These are phyloP conservation scores for Colletotrichum brevisporum DNA, from an alignment of 2,329 filamentous ascomycete genomes.

Conservation along the genomic window DNA sequence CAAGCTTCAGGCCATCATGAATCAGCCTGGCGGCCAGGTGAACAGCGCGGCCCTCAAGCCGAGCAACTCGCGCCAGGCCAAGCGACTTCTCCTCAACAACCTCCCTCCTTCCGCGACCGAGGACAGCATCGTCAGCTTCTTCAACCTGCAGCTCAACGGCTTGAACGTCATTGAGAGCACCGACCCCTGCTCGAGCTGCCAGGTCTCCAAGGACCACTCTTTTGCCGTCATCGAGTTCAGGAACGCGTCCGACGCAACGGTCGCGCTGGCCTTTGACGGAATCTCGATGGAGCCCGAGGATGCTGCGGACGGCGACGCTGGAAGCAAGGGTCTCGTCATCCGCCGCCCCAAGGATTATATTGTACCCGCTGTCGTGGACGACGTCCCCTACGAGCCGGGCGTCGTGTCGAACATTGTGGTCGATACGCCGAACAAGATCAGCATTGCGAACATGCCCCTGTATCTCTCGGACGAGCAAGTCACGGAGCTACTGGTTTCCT, in stretches of 20 bases:
- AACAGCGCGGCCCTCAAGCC: slow-evolving; percentile 89
- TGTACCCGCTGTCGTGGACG: slow-evolving; percentile 83
- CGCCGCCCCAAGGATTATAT: slow-evolving; percentile 97
- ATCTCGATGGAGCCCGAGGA: slow-evolving; percentile 87
- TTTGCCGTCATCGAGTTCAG: slow-evolving; percentile 96
- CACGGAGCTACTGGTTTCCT: slow-evolving; percentile 88
- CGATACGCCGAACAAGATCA: slow-evolving; percentile 96
- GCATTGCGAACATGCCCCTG: slow-evolving; percentile 87
- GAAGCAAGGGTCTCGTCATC: slow-evolving; percentile 76
- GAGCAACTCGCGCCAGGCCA: slow-evolving; percentile 92
- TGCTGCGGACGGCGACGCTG: slow-evolving; percentile 65
- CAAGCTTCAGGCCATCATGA: slow-evolving; percentile 95
- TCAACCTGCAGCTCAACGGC: slow-evolving; percentile 97
- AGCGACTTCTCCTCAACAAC: slow-evolving; percentile 91
- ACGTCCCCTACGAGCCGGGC: slow-evolving; percentile 80
- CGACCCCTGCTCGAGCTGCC: slow-evolving; percentile 88
- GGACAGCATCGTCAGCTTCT: slow-evolving; percentile 84
- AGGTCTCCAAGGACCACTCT: slow-evolving; percentile 82
- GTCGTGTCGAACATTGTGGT: slow-evolving; percentile 85
- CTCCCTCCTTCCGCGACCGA: slow-evolving; percentile 81
- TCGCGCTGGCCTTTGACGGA: slow-evolving; percentile 90
- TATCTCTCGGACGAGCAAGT: slow-evolving; percentile 95
- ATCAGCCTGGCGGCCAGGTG: slow-evolving; percentile 81
- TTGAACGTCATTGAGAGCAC: slow-evolving; percentile 88
- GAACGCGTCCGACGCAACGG: slow-evolving; percentile 87